phyloP scores from a whole-genome alignment of 2,329 filamentous ascomycete genomes.

The Trichoderma cornu-damae region DNA sequence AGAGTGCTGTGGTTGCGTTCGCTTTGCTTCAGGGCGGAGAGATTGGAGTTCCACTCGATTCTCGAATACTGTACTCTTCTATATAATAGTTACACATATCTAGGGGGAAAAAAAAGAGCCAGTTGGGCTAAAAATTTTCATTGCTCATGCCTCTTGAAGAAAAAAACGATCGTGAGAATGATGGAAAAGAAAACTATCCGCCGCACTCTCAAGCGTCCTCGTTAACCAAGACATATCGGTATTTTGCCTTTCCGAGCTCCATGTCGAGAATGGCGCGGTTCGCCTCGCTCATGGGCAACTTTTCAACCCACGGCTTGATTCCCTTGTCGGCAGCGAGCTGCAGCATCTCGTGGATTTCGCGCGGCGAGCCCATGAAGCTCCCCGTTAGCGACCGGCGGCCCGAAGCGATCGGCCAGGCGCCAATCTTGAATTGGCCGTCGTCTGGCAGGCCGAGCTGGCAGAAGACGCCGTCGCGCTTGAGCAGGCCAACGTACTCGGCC shows the following conservation, averaged over 20 bases:
- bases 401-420: constrained; percentile 43
- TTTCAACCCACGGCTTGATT: constrained; percentile 53
- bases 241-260: constrained; percentile 47
- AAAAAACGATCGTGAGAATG: too few species aligned
- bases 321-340: constrained; percentile 52
- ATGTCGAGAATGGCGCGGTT: constrained; percentile 53
- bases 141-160: not conserved
- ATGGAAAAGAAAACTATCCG: not conserved
- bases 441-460: constrained; percentile 54
- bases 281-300: constrained; percentile 49
- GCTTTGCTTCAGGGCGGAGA: not conserved
- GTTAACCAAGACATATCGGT: constrained; percentile 44
- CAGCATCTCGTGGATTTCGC: constrained; percentile 56
- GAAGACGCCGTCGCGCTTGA: constrained; percentile 55
- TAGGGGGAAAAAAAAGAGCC: too few species aligned
- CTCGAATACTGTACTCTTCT: too few species aligned
- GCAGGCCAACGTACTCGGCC: constrained; percentile 53
- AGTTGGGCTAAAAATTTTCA: not conserved
- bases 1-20: not conserved
- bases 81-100: not conserved
- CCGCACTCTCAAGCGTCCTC: constrained; percentile 21
- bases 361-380: constrained; percentile 43
- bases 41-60: too few species aligned
- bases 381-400: constrained; percentile 42
- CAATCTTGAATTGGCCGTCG: constrained; percentile 12